These are phyloP conservation scores for Aspergillus novoparasiticus DNA, from an alignment of 2,329 filamentous ascomycete genomes.

Conservation along the genomic window DNA sequence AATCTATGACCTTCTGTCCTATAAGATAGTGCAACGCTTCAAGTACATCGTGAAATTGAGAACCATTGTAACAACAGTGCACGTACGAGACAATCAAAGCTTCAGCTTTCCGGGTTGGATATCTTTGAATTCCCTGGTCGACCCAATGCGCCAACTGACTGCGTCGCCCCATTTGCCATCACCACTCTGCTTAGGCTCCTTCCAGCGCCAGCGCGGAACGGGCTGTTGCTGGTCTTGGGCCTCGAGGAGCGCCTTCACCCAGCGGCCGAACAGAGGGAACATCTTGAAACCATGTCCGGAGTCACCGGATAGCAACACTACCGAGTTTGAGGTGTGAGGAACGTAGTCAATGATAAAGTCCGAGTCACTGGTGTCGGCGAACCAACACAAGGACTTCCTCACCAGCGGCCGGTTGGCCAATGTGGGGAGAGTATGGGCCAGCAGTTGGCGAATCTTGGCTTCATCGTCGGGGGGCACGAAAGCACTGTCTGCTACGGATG, in stretches of 20 bases:
- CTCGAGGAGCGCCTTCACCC: slow-evolving; percentile 53
- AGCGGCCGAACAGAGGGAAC: slow-evolving; percentile 62
- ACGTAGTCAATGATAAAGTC: slow-evolving; percentile 64
- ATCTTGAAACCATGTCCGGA: slow-evolving; percentile 67
- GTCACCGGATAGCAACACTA: slow-evolving; percentile 59
- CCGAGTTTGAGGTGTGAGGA: slow-evolving; percentile 48
- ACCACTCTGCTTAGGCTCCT: slow-evolving; percentile 32
- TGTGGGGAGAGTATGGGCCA: slow-evolving; percentile 55
- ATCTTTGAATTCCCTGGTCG: slow-evolving; percentile 30
- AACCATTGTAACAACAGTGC: background rate
- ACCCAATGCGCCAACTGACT: slow-evolving; percentile 53
- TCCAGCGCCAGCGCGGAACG: slow-evolving; percentile 57
- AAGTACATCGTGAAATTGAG: background rate
- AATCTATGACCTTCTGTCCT: background rate
- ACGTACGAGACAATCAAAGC: slow-evolving; percentile 15
- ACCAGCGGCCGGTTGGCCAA: slow-evolving; percentile 60
- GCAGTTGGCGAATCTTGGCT: slow-evolving; percentile 51
- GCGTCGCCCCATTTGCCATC: slow-evolving; percentile 44
- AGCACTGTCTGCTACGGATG: slow-evolving; percentile 39
- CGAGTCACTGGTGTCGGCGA: slow-evolving; percentile 62
- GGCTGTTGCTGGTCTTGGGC: slow-evolving; percentile 44
- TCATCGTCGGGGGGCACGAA: slow-evolving; percentile 60
- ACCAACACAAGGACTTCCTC: slow-evolving; percentile 63
- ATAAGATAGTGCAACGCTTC: background rate
- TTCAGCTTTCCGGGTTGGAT: slow-evolving; percentile 25